phyloP scores from a whole-genome alignment of 345 rosid species.

The Bruguiera gymnorhiza region DNA sequence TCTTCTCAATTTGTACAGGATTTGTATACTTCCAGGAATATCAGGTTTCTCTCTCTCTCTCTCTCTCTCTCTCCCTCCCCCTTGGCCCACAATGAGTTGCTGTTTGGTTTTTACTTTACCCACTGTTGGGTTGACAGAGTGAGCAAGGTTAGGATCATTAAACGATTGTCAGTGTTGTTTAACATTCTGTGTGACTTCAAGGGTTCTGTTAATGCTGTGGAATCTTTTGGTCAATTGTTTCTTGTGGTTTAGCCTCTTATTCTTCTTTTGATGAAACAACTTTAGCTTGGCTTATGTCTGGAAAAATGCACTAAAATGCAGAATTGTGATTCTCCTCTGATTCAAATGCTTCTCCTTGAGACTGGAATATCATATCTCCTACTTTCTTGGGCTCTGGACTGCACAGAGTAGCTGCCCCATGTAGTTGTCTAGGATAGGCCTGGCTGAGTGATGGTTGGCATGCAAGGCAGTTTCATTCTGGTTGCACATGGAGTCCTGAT shows the following conservation, averaged over 20 bases:
- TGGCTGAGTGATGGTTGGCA: neutral
- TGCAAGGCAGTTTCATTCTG: neutral
- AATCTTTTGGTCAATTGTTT: too few relatives aligned
- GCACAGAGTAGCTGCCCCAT: neutral
- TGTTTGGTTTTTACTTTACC: too few relatives aligned
- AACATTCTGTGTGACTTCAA: too few relatives aligned
- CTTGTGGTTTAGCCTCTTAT: too few relatives aligned
- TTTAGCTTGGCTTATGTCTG: neutral
- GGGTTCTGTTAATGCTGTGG: too few relatives aligned
- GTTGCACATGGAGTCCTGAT: neutral
- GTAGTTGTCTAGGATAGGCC: neutral
- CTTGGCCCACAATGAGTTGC: too few relatives aligned
- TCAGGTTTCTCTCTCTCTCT: conserved; percentile 75
- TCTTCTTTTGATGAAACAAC: neutral
- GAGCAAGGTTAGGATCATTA: too few relatives aligned
- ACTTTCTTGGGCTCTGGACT: neutral
- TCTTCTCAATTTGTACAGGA: conserved; percentile 98
- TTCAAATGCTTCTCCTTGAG: neutral
- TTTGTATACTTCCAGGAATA: conserved; percentile 95
- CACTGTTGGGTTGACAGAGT: too few relatives aligned
- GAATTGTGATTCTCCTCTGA: neutral
- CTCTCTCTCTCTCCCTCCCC: conserved; percentile 4
- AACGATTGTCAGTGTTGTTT: too few relatives aligned
- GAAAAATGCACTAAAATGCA: neutral
- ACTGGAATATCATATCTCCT: neutral